phyloP scores from a whole-genome alignment of 1,284 basidiomycete genomes.

The Moesziomyces parantarcticus region DNA sequence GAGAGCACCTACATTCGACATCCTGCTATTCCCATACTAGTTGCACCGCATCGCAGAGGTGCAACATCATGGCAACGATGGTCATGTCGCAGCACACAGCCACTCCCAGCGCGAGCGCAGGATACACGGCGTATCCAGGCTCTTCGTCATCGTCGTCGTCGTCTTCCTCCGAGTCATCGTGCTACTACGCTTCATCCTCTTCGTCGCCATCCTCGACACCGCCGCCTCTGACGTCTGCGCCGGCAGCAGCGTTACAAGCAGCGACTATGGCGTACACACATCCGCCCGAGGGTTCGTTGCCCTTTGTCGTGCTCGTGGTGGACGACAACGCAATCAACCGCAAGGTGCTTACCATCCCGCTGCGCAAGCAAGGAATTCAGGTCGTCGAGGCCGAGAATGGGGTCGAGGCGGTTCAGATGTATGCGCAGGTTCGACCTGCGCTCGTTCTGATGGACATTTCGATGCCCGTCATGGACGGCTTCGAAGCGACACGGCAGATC shows the following conservation, averaged over 20 bases:
- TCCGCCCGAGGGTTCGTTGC: conserved; percentile 14
- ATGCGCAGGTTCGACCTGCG: conserved; percentile 27
- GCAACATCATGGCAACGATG: conserved; percentile 6
- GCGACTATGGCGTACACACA: conserved; percentile 20
- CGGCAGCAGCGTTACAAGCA: conserved; percentile 13
- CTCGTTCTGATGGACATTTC: conserved; percentile 63
- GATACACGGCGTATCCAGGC: conserved; percentile 19
- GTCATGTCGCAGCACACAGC: conserved; percentile 24
- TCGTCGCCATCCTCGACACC: conserved; percentile 30
- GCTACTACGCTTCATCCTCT: conserved; percentile 20
- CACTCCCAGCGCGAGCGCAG: conserved; percentile 9
- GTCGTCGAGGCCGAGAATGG: conserved; percentile 55
- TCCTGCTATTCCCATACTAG: background rate
- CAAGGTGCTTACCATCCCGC: conserved; percentile 49
- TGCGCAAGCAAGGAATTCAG: conserved; percentile 45
- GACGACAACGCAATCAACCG: conserved; percentile 64
- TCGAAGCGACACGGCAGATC: conserved; percentile 53
- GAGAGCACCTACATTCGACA: background rate
- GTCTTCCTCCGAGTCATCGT: conserved; percentile 20
- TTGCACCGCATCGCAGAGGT: background rate
- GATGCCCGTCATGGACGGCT: conserved; percentile 62
- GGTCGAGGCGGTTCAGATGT: conserved; percentile 49
- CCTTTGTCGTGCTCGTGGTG: conserved; percentile 54
- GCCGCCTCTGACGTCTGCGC: conserved; percentile 7
- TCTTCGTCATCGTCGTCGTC: conserved; percentile 11